Evolutionary conservation across 1,284 basidiomycete genomes (phyloP), one percentile per base, ranked within the genome.

Genomic region (Earliella scabrosa): DNA sequence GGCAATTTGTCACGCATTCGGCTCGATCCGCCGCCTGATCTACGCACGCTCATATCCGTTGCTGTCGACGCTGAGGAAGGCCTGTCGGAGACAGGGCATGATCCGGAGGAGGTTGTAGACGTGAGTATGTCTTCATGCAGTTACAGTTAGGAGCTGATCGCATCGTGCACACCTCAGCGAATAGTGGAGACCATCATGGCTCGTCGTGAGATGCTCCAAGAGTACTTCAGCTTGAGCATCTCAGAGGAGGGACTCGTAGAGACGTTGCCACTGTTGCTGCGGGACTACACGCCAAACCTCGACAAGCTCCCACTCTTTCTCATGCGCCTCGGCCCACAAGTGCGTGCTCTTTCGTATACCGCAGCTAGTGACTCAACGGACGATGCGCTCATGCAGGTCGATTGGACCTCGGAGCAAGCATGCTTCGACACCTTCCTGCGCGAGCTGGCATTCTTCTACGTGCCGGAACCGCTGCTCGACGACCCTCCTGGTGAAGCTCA

Each of bases 381-480:
- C 13, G n/a, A n/a, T n/a, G n/a, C n/a, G n/a, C n/a, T n/a, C n/a
- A 34, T 23, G 11, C 64, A 97, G 86, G 94, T 98, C 26, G 79
- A 95, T 64, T 99, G 97, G 97, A 79, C 80, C 8, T 79, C 85
- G 2, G 97, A 99, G 71, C 78, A 80, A 47, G 85, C 83, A 54
- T 99, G 97, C 70, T 98, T 99, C 68, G 82, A 85, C 18, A 82
- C 85, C 0, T 89, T 99, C 67, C 77, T 97, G 21, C 86, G 88
- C 27, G 97, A 99, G 73, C 77, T 99, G 1, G 95, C 94, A 1
- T 92, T 86, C 69, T 98, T 97, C 74, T 95, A 97, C 71, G 82
- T 87, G 0, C 92, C 94, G 0, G 79, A 84, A 35, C 80, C 81
- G 1, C 65, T 78, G 2, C 21, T 52, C 9, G 35, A 39, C 9